Base-by-base conservation (phyloP, 1,284 basidiomycete genomes). In the Ceratobasidium sp. region DNA sequence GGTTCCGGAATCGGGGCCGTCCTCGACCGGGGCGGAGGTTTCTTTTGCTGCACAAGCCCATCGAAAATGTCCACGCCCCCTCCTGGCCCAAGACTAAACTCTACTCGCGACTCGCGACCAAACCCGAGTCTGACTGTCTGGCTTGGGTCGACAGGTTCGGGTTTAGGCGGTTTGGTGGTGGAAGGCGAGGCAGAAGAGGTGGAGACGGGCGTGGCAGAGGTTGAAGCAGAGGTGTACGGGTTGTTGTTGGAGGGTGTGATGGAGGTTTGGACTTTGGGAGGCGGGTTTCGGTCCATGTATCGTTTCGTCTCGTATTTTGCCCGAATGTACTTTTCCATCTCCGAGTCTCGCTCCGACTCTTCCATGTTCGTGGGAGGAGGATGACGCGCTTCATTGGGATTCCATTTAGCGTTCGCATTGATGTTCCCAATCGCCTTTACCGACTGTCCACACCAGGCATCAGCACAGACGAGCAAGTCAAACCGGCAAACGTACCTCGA, bases 251-350 rank as follows among this genome's bases (percentile, higher is more conserved):
- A 27, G 6, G 48, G 48, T 8, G 9, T 51, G 22, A 31, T 19
- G 8, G 65, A 43, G 4, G 51, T 68, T 34, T 61, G 54, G 54
- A 48, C 37, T 16, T 27, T n/a, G 27, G 53, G 16, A 1, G 54
- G 54, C 27, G 41, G 31, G 69, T 22, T 48, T 41, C 63, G 53
- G 24, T 68, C 62, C 51, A 76, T 63, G 59, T 74, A 76, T 37
- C 74, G 63, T 51, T 77, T 77, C 63, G 76, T 69, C 64, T 77
- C 56, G 46, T 74, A 85, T 87, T 79, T 82, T 89, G 91, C 85
- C 77, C 94, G 88, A 77, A 95, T 94, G 82, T 88, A 95, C 79
- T 89, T 90, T 81, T 95, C 93, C 39, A 95, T 84, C 76, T 95
- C 93, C 77, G 91, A 92, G 79, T 93, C 93, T 39, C 93, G 85